Percentiles rank a stretch among this genome's conserved stretches.
Conservation (phyloP, 148 eudicot genomes). For the Simmondsia chinensis region DNA sequence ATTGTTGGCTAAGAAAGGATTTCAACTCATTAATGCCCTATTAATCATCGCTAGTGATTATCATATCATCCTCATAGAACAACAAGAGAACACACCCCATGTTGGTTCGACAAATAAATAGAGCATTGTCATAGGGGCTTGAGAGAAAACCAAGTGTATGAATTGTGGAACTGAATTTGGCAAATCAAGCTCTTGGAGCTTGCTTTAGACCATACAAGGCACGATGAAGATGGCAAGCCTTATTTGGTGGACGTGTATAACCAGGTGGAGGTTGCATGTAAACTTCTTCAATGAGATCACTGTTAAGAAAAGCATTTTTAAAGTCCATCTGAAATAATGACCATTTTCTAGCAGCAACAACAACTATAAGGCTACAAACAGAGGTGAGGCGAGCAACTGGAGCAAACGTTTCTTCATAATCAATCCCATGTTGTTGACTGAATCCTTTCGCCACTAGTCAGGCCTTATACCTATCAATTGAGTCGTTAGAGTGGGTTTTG, state of each 20-base stretch:
- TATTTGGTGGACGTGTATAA: neutral
- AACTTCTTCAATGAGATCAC: neutral
- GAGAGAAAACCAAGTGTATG: neutral
- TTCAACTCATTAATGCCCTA: neutral
- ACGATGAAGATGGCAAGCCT: neutral
- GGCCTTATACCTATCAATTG: neutral
- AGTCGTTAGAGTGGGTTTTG: neutral
- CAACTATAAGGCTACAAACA: neutral
- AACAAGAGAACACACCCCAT: neutral
- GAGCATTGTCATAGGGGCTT: neutral
- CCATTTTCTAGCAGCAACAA: neutral
- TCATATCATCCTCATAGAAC: neutral
- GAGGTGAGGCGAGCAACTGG: neutral
- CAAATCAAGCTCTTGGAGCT: neutral
- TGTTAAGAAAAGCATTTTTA: neutral
- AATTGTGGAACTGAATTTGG: neutral
- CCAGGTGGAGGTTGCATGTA: neutral
- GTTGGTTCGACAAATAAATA: neutral
- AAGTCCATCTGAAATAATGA: neutral
- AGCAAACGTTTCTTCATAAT: neutral
- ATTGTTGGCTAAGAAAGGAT: neutral
- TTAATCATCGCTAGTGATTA: neutral
- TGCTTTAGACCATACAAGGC: constrained; percentile 5
- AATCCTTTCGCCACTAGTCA: neutral
- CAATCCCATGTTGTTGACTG: neutral